Conservation (phyloP, 495 filamentous ascomycete genomes). For the Polyplosphaeria fusca region DNA sequence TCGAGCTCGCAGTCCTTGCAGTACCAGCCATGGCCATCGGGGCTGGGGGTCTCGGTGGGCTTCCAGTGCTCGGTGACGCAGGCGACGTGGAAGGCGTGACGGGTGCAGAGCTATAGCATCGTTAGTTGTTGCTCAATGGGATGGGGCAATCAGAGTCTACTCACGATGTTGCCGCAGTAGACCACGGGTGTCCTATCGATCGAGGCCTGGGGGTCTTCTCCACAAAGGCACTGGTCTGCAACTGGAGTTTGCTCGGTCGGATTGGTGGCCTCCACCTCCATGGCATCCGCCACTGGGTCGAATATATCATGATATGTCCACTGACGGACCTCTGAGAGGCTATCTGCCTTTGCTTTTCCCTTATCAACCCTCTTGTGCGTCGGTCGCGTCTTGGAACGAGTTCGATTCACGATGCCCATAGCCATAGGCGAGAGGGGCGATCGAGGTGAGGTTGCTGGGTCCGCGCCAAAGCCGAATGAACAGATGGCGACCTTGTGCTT, state of each 20-base stretch:
- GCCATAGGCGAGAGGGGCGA: too few relatives aligned
- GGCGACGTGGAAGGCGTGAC: slow-evolving; percentile 1
- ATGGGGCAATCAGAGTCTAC: too few relatives aligned
- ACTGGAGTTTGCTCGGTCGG: too few relatives aligned
- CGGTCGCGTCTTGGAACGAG: too few relatives aligned
- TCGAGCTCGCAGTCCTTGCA: neutral
- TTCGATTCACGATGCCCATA: too few relatives aligned
- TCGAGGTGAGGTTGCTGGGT: too few relatives aligned
- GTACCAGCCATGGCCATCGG: neutral
- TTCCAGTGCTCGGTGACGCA: slow-evolving; percentile 5
- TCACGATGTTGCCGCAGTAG: neutral
- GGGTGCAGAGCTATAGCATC: neutral
- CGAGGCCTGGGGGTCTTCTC: neutral
- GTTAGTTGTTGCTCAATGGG: neutral
- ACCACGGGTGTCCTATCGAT: neutral
- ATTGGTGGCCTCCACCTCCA: neutral
- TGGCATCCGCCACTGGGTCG: too few relatives aligned
- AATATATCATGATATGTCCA: too few relatives aligned
- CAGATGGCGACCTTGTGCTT: too few relatives aligned
- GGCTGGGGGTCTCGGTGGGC: neutral
- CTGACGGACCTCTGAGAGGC: neutral
- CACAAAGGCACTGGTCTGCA: slow-evolving; percentile 10
- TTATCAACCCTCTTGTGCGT: slow-evolving; percentile 3
- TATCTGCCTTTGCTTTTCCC: slow-evolving; percentile 1
- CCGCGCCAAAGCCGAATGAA: too few relatives aligned